Base-by-base conservation (phyloP, 352 stramenopile species). In the Phytophthora chlamydospora region DNA sequence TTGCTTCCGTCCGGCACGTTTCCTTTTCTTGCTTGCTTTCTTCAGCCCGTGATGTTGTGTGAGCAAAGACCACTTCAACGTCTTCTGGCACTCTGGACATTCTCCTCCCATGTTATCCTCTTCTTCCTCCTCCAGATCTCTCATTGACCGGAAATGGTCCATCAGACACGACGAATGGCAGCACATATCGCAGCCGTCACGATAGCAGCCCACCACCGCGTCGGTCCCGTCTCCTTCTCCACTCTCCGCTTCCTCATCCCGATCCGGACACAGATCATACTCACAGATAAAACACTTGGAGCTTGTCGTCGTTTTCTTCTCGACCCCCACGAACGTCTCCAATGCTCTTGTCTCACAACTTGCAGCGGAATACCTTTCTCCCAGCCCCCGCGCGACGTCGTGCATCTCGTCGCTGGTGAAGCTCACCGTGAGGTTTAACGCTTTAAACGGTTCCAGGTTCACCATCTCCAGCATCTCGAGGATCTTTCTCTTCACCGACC, bases 401-500 rank as follows among this genome's bases (percentile, higher is more conserved):
- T 86, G 64, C 4, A 78, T 71, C 13, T 62, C 74, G 58, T 72
- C 56, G 49, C 59, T 78, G 0, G 76, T 88, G 58, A 88, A 90
- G 19, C 46, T 88, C 33, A 90, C 54, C 0, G 70, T 80, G 19
- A 90, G 66, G 42, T 68, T 65, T 33, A 88, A 67, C 1, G 41
- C n/a, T 29, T 63, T 54, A 65, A 83, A 93, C 7, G 81, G 84
- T 27, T 59, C 40, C 6, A 93, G 38, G 21, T 82, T 80, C 12
- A 90, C 57, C 48, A 93, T 79, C 49, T 88, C 68, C 46, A 90
- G 60, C 43, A 93, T 69, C 53, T 93, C 80, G 14, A 85, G 21
- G 31, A 93, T 40, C 61, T 93, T 93, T 47, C 85, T 69, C 57
- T 89, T 86, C 8, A 93, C 73, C 0, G 79, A 90, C 5, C 74